Evolutionary conservation across 2,329 filamentous ascomycete genomes (phyloP), one percentile per base, ranked within the genome.

Genomic region (Trichophyton schoenleinii): DNA sequence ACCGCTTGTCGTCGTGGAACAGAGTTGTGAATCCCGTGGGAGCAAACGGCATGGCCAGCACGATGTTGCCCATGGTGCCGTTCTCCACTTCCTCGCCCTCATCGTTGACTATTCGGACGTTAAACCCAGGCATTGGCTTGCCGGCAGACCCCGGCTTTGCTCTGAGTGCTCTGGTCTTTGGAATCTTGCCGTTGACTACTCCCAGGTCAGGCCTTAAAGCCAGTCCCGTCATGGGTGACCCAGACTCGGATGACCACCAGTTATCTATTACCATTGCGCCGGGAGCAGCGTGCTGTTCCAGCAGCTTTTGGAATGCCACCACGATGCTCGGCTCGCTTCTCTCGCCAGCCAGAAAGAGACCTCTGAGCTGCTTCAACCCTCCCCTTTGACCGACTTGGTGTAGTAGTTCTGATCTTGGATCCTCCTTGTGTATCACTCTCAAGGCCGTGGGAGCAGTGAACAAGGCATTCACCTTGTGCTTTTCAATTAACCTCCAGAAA

Each of bases 361-460:
- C 89, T 52, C 82, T 81, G 34, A 96, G 79, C 1, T 81, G 83
- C 66, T 80, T 85, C n/a, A 96, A 75, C 0, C 89, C 89, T 9
- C 86, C 86, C 42, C 82, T 79, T 53, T 81, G 72, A 6, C 89
- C 91, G 36, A 86, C 76, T 18, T 80, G 72, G 55, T 80, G 75
- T 66, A 96, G 81, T 60, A 82, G 78, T 3, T 78, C 77, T 71
- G 91, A 89, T 5, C 88, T 81, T 0, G 89, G 87, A 68, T 96
- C 91, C 62, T 94, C 90, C 64, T 89, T 85, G 65, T 88, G 85
- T 69, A 96, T 95, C 1, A 91, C 91, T 36, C 91, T 82, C 38
- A 97, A 80, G 1, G 92, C 91, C 0, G 84, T 96, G 0, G 91
- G 91, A 0, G 91, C 92, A 0, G 91, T 96, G 71, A 89, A 95